These are phyloP conservation scores for Filobasidium wieringae DNA, from an alignment of 768 basidiomycete genomes.

Conservation along the genomic window DNA sequence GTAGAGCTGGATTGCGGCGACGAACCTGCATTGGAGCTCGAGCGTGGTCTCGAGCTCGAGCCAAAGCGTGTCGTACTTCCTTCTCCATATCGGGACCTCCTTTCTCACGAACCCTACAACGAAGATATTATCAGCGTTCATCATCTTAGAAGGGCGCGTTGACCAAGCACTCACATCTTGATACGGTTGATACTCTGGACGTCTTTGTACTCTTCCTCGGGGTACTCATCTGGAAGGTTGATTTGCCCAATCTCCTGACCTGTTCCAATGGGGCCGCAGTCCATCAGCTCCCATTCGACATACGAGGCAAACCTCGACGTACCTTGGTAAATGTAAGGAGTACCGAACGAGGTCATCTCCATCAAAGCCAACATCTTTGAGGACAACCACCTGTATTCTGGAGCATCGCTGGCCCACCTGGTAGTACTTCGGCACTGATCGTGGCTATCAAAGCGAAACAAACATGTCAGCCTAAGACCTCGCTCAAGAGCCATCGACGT, in stretches of 20 bases:
- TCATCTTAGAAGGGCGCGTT: neutral
- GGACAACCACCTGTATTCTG: constrained; percentile 49
- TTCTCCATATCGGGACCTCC: constrained; percentile 11
- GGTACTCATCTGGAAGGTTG: constrained; percentile 45
- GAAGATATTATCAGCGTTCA: neutral
- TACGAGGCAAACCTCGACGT: neutral
- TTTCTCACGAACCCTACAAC: constrained; percentile 7
- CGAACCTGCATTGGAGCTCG: constrained; percentile 53
- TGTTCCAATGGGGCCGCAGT: too few relatives aligned
- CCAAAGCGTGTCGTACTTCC: constrained; percentile 49
- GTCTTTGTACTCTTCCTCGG: constrained; percentile 62
- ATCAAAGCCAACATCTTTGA: constrained; percentile 57
- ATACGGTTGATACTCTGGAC: constrained; percentile 43
- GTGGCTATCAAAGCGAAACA: neutral
- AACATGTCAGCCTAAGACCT: neutral
- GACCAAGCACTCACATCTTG: neutral
- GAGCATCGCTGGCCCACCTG: constrained; percentile 54
- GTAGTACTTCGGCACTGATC: constrained; percentile 47
- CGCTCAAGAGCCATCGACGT: neutral
- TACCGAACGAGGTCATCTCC: constrained; percentile 42
- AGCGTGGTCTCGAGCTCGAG: constrained; percentile 51
- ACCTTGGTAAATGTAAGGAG: constrained; percentile 46
- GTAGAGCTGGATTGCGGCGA: neutral
- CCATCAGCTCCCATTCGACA: too few relatives aligned
- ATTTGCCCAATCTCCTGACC: constrained; percentile 51